These are phyloP conservation scores for Zea luxurians DNA, from an alignment of 176 grass and related monocot genomes.

Conservation along the genomic window DNA sequence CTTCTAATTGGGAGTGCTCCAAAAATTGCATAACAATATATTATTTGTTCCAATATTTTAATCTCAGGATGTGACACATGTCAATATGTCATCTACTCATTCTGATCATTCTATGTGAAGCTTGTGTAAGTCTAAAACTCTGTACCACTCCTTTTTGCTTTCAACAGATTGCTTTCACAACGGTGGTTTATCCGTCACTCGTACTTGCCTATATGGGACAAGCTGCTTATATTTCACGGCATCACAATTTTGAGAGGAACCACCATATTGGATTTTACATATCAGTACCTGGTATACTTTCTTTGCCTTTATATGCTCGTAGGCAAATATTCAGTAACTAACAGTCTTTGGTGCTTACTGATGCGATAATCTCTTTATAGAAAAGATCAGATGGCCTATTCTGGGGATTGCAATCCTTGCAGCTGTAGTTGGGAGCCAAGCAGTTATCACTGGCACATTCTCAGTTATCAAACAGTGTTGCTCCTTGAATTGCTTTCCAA, in stretches of 20 bases:
- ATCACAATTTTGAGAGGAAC: conserved; percentile 67
- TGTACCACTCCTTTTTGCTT: conserved; percentile 20
- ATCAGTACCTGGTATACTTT: conserved; percentile 82
- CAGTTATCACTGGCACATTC: conserved; percentile 89
- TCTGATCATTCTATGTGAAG: background rate
- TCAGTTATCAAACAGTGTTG: conserved; percentile 94
- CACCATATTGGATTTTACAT: conserved; percentile 90
- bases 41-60: conserved; percentile 23
- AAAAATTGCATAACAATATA: conserved; percentile 15
- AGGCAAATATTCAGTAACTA: conserved; percentile 1
- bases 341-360: conserved; percentile 30
- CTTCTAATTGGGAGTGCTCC: background rate
- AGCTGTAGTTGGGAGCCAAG: conserved; percentile 81
- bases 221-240: conserved; percentile 89
- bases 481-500: conserved; percentile 77
- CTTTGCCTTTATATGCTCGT: conserved; percentile 19
- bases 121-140: conserved; percentile 19
- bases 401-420: conserved; percentile 79
- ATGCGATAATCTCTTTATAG: conserved; percentile 51
- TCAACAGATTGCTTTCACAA: conserved; percentile 83
- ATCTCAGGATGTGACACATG: background rate
- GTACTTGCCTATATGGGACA: conserved; percentile 97
- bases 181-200: conserved; percentile 79
- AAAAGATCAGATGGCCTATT: conserved; percentile 94
- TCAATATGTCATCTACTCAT: background rate